Evolutionary conservation across 805 yeast genomes (phyloP).

Genomic region (Kazachstania africana): DNA sequence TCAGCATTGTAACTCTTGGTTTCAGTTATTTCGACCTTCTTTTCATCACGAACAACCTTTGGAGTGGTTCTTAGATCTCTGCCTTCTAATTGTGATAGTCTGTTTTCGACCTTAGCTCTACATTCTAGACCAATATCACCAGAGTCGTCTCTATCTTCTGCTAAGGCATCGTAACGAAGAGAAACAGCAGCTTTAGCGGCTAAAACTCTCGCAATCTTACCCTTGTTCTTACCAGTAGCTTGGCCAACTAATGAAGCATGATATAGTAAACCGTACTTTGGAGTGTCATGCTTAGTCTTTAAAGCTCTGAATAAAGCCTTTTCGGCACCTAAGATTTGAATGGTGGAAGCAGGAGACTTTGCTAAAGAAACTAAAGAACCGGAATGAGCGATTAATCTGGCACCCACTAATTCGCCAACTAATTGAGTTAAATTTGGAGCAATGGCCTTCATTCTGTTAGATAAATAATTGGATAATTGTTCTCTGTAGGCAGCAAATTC

Average conservation of each 20-base stretch:
- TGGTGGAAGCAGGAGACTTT: slow-evolving; percentile 97
- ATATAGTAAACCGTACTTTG: slow-evolving; percentile 93
- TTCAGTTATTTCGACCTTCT: slow-evolving; percentile 77
- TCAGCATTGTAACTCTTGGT: slow-evolving; percentile 87
- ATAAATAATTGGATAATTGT: slow-evolving; percentile 81
- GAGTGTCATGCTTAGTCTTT: slow-evolving; percentile 97
- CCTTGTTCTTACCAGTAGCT: slow-evolving; percentile 96
- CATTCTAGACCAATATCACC: slow-evolving; percentile 89
- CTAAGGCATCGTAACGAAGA: slow-evolving; percentile 88
- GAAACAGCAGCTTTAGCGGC: slow-evolving; percentile 99
- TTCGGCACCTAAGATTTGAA: slow-evolving; percentile 97
- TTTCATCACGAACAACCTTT: slow-evolving; percentile 67
- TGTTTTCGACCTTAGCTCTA: slow-evolving; percentile 86
- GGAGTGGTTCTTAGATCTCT: slow-evolving; percentile 89
- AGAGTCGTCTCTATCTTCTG: slow-evolving; percentile 93
- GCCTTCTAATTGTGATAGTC: slow-evolving; percentile 92
- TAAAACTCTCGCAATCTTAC: slow-evolving; percentile 95
- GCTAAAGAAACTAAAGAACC: slow-evolving; percentile 91
- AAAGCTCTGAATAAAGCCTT: slow-evolving; percentile 97
- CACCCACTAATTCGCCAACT: slow-evolving; percentile 97
- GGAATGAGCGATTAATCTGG: slow-evolving; percentile 93
- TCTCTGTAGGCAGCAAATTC: slow-evolving; percentile 95
- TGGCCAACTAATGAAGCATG: slow-evolving; percentile 96
- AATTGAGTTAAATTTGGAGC: slow-evolving; percentile 94
- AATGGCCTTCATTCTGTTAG: slow-evolving; percentile 95